phyloP scores from a whole-genome alignment of 306 rosid species.

The Prunus padus region DNA sequence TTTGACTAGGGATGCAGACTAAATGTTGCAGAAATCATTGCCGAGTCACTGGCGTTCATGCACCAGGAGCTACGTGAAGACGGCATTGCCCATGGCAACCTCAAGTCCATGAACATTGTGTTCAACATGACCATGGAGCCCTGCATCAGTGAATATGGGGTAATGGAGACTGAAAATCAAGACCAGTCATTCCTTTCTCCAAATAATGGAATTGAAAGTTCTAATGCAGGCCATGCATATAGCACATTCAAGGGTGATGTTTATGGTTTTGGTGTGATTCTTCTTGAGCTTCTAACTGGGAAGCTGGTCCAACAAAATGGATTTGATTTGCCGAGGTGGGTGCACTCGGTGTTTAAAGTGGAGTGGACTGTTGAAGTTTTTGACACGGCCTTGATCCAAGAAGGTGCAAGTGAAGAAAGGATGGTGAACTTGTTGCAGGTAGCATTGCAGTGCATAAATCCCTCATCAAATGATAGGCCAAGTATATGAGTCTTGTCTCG shows the following conservation, averaged over 20 bases:
- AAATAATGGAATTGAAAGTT: conserved; percentile 20
- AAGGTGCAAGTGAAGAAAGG: conserved; percentile 66
- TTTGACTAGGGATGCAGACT: conserved; percentile 70
- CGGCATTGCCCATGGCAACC: conserved; percentile 61
- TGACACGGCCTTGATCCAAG: conserved; percentile 42
- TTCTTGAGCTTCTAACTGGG: conserved; percentile 69
- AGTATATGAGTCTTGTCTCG: conserved; percentile 49
- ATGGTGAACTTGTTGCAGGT: conserved; percentile 64
- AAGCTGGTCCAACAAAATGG: conserved; percentile 62
- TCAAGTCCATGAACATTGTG: conserved; percentile 70
- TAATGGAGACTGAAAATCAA: conserved; percentile 48
- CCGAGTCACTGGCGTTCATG: conserved; percentile 63
- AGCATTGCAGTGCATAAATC: conserved; percentile 52
- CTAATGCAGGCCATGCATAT: conserved; percentile 15
- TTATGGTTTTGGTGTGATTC: conserved; percentile 63
- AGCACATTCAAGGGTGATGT: conserved; percentile 52
- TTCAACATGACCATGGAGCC: conserved; percentile 61
- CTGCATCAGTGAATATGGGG: conserved; percentile 66
- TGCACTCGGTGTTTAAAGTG: conserved; percentile 55
- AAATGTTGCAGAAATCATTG: conserved; percentile 46
- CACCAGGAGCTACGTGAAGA: conserved; percentile 49
- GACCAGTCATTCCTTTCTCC: conserved; percentile 20
- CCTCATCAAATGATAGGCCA: conserved; percentile 50
- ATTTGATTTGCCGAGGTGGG: conserved; percentile 62
- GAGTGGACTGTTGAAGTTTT: conserved; percentile 75